Evolutionary conservation across 495 filamentous ascomycete species (phyloP), one percentile per base, ranked within the genome.

Genomic region (Penicillium cinerascens): DNA sequence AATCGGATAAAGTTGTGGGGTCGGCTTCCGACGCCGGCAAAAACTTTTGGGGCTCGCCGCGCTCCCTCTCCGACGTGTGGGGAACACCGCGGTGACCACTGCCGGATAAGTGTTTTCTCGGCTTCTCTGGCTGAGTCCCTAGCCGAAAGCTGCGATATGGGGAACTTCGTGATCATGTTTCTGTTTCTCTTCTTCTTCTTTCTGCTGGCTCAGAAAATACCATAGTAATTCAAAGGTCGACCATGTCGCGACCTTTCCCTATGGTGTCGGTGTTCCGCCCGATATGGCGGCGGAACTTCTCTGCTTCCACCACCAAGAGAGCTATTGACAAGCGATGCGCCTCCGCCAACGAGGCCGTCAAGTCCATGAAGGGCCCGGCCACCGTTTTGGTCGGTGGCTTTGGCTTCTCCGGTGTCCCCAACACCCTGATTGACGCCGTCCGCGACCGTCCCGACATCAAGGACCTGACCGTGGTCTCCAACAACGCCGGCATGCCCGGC

Each of bases 401-500:
- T 65, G 89, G 89, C 42, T 87, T 93, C 66, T 89, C 85, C 57
- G 89, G 89, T 62, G 88, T 92, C 40, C 88, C 89, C 6, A 87
- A 90, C 67, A 91, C 88, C 1, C 75, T 93, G 26, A 92, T 93
- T 71, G 78, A 91, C 59, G 85, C 86, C 57, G 81, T 92, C 23
- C 75, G 86, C 44, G 82, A 85, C 44, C 84, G 81, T 60, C 83
- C 85, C 37, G 79, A 87, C 25, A 82, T 92, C 66, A 87, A 70
- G 11, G 79, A 82, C 45, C 66, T 95, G 26, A 95, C 90, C 18
- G 88, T 87, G 39, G 88, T 93, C 53, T 93, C 89, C 46, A 95
- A 95, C 76, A 95, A 95, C 69, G 90, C 90, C 42, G 90, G 90
- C 54, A 86, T 88, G 57, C 87, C 89, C 55, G 77, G 78, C 42